phyloP scores from a whole-genome alignment of 2,329 filamentous ascomycete species.

The Paracorniculantispora psalliotae region DNA sequence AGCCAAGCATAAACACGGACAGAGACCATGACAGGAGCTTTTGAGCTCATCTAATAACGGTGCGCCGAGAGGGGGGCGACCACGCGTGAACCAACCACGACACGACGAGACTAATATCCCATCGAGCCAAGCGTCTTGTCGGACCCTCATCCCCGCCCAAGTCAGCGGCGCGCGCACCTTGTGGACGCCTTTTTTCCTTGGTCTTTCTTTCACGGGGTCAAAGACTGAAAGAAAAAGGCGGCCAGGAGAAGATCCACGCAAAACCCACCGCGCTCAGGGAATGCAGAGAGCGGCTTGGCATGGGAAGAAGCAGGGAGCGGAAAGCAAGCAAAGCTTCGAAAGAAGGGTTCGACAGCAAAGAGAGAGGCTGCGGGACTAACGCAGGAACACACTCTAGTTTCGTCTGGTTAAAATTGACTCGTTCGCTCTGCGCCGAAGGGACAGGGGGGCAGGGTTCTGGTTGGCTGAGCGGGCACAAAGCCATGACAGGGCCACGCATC shows the following conservation, averaged over 20 bases:
- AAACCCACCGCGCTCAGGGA: not conserved
- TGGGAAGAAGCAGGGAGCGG: not conserved
- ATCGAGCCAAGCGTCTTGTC: constrained; percentile 1
- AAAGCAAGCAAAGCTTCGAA: no score
- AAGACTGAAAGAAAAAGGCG: not conserved
- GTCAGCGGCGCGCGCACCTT: not conserved
- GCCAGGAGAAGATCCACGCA: not conserved
- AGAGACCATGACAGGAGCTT: not conserved
- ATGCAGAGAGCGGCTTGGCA: not conserved
- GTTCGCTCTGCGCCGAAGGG: not conserved
- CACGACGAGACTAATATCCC: not conserved
- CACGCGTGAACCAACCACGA: not conserved
- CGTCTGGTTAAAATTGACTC: not conserved
- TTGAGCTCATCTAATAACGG: constrained; percentile 1
- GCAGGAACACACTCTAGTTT: not conserved
- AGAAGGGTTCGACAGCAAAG: not conserved
- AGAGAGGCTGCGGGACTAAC: not conserved
- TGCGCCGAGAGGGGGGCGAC: not conserved
- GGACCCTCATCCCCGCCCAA: not conserved
- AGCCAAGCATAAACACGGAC: not conserved
- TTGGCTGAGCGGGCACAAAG: not conserved
- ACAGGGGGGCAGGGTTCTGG: not conserved
- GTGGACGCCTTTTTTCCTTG: not conserved
- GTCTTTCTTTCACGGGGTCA: not conserved
- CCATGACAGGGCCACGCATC: not conserved